phyloP scores from a whole-genome alignment of 768 basidiomycete species.

The Pluteus cervinus region DNA sequence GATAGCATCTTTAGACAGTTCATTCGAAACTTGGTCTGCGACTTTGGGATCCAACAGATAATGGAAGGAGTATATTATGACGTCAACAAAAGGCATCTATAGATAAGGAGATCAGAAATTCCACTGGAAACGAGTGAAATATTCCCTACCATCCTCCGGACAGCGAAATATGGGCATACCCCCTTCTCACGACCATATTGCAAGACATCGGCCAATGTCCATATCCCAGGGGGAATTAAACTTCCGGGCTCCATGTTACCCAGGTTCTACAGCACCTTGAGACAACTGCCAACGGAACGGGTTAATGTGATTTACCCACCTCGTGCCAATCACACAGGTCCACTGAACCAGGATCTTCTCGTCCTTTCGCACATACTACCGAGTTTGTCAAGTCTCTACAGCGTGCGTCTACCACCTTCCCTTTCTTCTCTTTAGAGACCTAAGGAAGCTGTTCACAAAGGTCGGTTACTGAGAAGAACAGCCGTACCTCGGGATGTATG shows the following conservation, averaged over 20 bases:
- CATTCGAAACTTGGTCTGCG: conserved; percentile 97
- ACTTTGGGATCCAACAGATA: conserved; percentile 98
- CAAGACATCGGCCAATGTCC: conserved; percentile 90
- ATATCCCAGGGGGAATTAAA: conserved; percentile 80
- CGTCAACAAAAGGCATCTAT: conserved; percentile 92
- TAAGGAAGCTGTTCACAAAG: conserved; percentile 21
- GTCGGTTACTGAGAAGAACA: neutral
- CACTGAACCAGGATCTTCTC: conserved; percentile 82
- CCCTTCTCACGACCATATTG: conserved; percentile 81
- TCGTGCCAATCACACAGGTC: conserved; percentile 96
- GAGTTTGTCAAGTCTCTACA: conserved; percentile 94
- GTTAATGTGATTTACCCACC: conserved; percentile 36
- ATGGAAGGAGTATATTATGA: conserved; percentile 99
- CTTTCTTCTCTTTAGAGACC: conserved; percentile 98
- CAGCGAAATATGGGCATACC: conserved; percentile 92
- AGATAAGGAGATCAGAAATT: conserved; percentile 8
- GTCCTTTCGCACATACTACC: conserved; percentile 74
- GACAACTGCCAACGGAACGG: conserved; percentile 4
- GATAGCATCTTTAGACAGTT: conserved; percentile 95
- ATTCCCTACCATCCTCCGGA: conserved; percentile 80
- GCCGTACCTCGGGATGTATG: conserved; percentile 84
- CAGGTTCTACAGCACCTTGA: conserved; percentile 53
- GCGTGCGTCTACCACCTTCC: conserved; percentile 92
- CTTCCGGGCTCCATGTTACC: conserved; percentile 77
- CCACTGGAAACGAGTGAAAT: neutral